Evolutionary conservation across 148 eudicot species (phyloP).

Genomic region (Spergularia bocconei): DNA sequence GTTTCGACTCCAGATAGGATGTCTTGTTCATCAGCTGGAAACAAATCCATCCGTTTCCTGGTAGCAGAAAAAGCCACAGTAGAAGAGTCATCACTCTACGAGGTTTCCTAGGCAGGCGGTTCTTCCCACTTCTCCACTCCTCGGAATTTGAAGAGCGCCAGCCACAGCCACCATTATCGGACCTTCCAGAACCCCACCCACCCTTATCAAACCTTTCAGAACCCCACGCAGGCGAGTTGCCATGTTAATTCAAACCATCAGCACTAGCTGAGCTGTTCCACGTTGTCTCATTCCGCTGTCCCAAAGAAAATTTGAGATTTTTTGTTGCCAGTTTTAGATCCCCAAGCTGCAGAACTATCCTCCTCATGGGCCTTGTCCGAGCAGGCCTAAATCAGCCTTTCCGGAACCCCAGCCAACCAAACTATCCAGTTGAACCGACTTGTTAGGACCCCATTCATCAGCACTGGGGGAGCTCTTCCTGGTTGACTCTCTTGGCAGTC

Average conservation of each 20-base stretch:
- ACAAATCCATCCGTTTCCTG: slow-evolving; percentile 55
- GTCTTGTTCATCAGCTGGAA: slow-evolving; percentile 77
- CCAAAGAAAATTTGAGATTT: slow-evolving; percentile 4
- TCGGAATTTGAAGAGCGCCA: slow-evolving; percentile 62
- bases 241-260: background rate
- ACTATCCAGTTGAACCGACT: background rate
- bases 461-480: slow-evolving; percentile 20
- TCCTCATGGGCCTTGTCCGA: background rate
- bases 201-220: background rate
- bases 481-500: slow-evolving; percentile 30
- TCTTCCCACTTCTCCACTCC: slow-evolving; percentile 57
- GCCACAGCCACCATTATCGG: slow-evolving; percentile 33
- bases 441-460: background rate
- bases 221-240: background rate
- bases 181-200: too few relatives aligned
- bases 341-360: slow-evolving; percentile 7
- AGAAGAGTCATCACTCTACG: slow-evolving; percentile 38
- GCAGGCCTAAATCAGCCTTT: background rate
- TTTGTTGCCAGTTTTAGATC: background rate
- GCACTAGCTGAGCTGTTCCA: slow-evolving; percentile 10
- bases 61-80: slow-evolving; percentile 46
- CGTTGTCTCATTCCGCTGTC: slow-evolving; percentile 4
- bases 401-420: slow-evolving; percentile 3
- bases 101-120: slow-evolving; percentile 38
- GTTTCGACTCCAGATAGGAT: slow-evolving; percentile 58